Evolutionary conservation across 1,284 basidiomycete genomes (phyloP).

Genomic region (Irpex sp.): DNA sequence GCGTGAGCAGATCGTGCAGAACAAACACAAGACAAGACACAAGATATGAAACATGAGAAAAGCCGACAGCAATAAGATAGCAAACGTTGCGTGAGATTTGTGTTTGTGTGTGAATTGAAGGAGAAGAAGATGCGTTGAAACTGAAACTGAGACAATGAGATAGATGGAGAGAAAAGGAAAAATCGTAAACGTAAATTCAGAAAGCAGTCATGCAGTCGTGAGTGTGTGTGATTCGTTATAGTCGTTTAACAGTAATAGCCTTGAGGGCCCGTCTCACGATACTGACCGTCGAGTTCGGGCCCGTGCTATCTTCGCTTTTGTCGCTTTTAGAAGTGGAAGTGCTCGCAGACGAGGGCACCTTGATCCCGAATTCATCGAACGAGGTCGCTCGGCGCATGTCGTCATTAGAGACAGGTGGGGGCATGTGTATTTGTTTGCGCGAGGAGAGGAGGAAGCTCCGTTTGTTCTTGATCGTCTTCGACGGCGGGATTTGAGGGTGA

Average conservation of each 20-base stretch:
- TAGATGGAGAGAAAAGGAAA: conserved; percentile 6
- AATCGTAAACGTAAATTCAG: background rate
- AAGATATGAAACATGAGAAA: background rate
- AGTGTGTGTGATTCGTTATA: conserved; percentile 7
- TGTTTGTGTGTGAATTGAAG: background rate
- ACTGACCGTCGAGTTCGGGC: conserved; percentile 36
- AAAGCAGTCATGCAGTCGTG: background rate
- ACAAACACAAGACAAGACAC: background rate
- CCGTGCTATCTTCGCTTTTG: conserved; percentile 42
- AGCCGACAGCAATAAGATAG: conserved; percentile 15
- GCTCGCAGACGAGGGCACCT: conserved; percentile 11
- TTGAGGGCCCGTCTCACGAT: conserved; percentile 65
- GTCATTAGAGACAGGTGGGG: conserved; percentile 63
- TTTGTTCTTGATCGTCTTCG: conserved; percentile 23
- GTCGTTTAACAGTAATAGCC: conserved; percentile 50
- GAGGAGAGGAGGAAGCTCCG: conserved; percentile 48
- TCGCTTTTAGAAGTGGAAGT: conserved; percentile 13
- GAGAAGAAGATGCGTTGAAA: conserved; percentile 7
- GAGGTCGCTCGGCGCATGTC: conserved; percentile 34
- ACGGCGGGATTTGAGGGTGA: conserved; percentile 15
- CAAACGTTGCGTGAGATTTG: conserved; percentile 1
- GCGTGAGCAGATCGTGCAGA: background rate
- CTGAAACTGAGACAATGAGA: background rate
- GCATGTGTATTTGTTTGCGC: conserved; percentile 45
- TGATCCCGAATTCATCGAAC: conserved; percentile 29